Base-by-base conservation (phyloP, 352 stramenopile genomes). In the Phytopythium chamaehyphon region DNA sequence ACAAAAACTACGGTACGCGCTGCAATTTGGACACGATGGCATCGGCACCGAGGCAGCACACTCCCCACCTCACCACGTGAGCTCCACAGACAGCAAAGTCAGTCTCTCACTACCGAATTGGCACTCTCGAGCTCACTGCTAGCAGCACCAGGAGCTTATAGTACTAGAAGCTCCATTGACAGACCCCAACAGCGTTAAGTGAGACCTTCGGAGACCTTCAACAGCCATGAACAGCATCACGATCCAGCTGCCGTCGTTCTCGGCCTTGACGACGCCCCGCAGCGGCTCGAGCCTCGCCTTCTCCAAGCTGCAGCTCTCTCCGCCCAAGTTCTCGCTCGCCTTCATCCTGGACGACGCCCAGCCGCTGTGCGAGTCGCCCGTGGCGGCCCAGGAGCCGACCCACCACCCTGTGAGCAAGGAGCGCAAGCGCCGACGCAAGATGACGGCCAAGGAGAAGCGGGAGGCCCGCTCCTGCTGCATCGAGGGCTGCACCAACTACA, bases 391-490 rank as follows among this genome's bases (percentile, higher is more conserved):
- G 28, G 28, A 10, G 28, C 28, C 28, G 28, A 35, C 36, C n/a
- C 47, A 45, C n/a, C 40, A 50, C 3, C 24, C 47, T 3, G 47
- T 46, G 33, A 40, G 26, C 33, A 50, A 46, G 26, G n/a, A 51
- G 21, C 52, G 52, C 50, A 59, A 48, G 39, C 51, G 47, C 31
- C 37, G 37, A 8, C 37, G 37, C 37, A 42, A 42, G 37, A 42
- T 42, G 37, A 42, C 37, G 37, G 15, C 37, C 6, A 6, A n/a
- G 15, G 37, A 42, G 37, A 42, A 42, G 37, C 37, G 37, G 9
- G 37, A 83, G 36, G 88, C 79, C 51, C 74, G 81, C 23, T 85
- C 87, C 35, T 92, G 82, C 66, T 87, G 87, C 55, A 71, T 86
- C 46, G 71, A 89, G 9, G 73, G 73, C 53, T 92, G 82, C 61